Conservation (phyloP, 805 yeast genomes). For the Pichia cephalocereana region DNA sequence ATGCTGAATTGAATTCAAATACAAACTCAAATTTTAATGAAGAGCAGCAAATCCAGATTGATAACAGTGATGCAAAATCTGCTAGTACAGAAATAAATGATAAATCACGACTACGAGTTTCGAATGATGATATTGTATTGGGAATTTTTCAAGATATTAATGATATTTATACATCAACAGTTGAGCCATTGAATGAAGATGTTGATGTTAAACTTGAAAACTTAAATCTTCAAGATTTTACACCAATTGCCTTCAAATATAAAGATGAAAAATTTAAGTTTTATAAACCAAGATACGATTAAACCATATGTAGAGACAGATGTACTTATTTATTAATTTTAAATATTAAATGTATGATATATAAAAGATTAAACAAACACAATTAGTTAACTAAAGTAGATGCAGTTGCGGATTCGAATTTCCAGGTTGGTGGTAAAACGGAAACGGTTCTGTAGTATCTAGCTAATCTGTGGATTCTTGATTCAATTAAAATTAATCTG, state of each 20-base stretch:
- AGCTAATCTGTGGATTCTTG: conserved; percentile 99
- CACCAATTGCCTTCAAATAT: conserved; percentile 33
- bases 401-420: conserved; percentile 99
- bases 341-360: conserved; percentile 5
- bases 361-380: conserved; percentile 13
- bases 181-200: conserved; percentile 16
- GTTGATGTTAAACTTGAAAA: conserved; percentile 23
- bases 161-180: conserved; percentile 13
- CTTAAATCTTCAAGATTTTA: conserved; percentile 31
- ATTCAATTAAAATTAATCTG: conserved; percentile 99
- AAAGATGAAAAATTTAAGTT: conserved; percentile 29
- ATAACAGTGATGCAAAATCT: conserved; percentile 18
- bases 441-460: conserved; percentile 99
- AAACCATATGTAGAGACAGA: background rate
- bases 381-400: conserved; percentile 97
- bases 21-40: no score
- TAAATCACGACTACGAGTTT: conserved; percentile 14
- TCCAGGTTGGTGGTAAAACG: conserved; percentile 99
- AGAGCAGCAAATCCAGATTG: no score
- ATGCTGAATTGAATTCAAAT: conserved; percentile 16
- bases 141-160: conserved; percentile 34
- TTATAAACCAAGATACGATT: conserved; percentile 1
- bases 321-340: background rate
- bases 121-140: conserved; percentile 23
- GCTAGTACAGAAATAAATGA: conserved; percentile 9